Evolutionary conservation across 2,329 filamentous ascomycete genomes (phyloP).

Genomic region (Phyllosticta paracitricarpa): DNA sequence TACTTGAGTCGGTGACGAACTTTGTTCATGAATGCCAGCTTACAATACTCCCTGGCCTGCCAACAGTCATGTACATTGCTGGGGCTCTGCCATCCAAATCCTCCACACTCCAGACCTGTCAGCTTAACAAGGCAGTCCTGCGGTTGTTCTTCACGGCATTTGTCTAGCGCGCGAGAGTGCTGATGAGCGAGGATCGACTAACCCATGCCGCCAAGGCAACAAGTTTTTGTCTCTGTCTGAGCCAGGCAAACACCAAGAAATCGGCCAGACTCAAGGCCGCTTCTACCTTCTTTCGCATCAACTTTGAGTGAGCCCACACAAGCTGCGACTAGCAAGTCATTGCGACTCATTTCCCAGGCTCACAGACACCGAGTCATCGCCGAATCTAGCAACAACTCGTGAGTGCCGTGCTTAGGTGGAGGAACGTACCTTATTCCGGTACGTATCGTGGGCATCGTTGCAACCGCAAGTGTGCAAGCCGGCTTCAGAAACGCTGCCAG

Average conservation of each 20-base stretch:
- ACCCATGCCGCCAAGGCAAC: too few relatives aligned
- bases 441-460: not conserved
- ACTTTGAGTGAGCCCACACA: not conserved
- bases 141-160: too few relatives aligned
- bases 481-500: not conserved
- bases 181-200: too few relatives aligned
- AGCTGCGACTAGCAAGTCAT: not conserved
- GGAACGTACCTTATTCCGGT: not conserved
- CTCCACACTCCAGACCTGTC: not conserved
- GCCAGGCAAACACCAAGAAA: not conserved
- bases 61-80: not conserved
- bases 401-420: not conserved
- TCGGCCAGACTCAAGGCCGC: not conserved
- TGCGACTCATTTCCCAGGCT: not conserved
- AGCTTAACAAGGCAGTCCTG: not conserved
- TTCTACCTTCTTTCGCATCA: not conserved
- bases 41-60: not conserved
- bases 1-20: not conserved
- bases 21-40: not conserved
- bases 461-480: not conserved
- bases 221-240: too few relatives aligned
- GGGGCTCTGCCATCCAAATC: too few relatives aligned
- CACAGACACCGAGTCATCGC: not conserved
- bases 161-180: too few relatives aligned
- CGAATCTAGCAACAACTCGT: not conserved